Evolutionary conservation across 2,329 filamentous ascomycete species (phyloP).

Genomic region (Ophiocordyceps camponoti-floridani): DNA sequence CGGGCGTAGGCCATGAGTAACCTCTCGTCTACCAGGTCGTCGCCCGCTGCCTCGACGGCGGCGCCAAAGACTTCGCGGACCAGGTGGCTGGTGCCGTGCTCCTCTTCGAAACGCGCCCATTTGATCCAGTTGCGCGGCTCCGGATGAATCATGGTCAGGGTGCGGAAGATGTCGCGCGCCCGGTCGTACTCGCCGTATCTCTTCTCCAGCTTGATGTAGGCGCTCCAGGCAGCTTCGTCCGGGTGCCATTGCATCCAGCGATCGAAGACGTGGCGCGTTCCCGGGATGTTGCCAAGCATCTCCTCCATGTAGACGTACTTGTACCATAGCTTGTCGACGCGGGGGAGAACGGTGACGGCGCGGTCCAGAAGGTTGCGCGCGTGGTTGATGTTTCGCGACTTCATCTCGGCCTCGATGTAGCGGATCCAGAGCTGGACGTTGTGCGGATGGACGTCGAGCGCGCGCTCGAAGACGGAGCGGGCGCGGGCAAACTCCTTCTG

Average conservation of each 20-base stretch:
- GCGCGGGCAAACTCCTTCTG: constrained; percentile 94
- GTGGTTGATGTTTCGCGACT: constrained; percentile 83
- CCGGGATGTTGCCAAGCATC: constrained; percentile 85
- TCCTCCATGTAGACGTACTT: constrained; percentile 99
- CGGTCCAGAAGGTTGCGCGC: constrained; percentile 86
- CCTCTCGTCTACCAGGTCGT: constrained; percentile 91
- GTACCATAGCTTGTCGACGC: constrained; percentile 96
- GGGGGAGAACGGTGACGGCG: constrained; percentile 78
- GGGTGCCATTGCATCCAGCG: constrained; percentile 98
- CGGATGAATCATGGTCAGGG: constrained; percentile 83
- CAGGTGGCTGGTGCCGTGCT: constrained; percentile 77
- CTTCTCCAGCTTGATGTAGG: constrained; percentile 96
- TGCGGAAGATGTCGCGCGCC: constrained; percentile 75
- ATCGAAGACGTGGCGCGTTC: constrained; percentile 87
- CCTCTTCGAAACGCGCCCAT: constrained; percentile 94
- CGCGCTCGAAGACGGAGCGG: constrained; percentile 83
- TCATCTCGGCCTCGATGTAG: constrained; percentile 95
- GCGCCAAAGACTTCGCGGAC: constrained; percentile 83
- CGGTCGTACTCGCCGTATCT: constrained; percentile 82
- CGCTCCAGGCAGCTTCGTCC: constrained; percentile 85
- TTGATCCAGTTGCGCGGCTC: constrained; percentile 97
- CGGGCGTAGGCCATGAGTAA: constrained; percentile 91
- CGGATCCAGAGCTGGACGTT: constrained; percentile 77
- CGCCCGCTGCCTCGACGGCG: constrained; percentile 76
- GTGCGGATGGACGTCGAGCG: constrained; percentile 79